phyloP scores from a whole-genome alignment of 148 eudicot genomes.

The Camellia lanceoleosa region DNA sequence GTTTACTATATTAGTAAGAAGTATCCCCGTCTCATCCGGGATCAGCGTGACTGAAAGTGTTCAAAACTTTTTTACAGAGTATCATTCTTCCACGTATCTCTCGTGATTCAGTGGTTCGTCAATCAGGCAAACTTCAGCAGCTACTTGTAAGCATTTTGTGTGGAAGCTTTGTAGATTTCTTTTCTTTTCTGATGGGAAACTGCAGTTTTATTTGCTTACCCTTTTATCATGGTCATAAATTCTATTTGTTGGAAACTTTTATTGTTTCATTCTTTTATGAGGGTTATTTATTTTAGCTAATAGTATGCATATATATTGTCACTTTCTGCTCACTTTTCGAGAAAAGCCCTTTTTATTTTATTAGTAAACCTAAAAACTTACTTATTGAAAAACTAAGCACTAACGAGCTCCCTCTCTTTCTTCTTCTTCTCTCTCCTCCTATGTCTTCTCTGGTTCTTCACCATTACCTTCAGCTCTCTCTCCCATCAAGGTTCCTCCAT shows the following conservation, averaged over 20 bases:
- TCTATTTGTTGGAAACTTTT: background rate
- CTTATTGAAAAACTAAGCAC: too few species aligned
- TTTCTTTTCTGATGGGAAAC: background rate
- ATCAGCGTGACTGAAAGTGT: slow-evolving; percentile 65
- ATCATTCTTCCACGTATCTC: slow-evolving; percentile 73
- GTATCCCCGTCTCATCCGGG: slow-evolving; percentile 59
- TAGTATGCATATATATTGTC: too few species aligned
- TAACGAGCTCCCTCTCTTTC: too few species aligned
- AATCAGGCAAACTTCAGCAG: slow-evolving; percentile 55
- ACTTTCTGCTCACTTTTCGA: too few species aligned
- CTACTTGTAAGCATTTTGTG: slow-evolving; percentile 55
- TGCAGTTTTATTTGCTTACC: background rate
- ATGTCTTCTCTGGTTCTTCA: background rate
- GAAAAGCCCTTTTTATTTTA: too few species aligned
- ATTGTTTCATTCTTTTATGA: background rate
- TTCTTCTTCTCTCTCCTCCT: too few species aligned
- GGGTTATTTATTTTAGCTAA: too few species aligned
- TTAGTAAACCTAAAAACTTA: too few species aligned
- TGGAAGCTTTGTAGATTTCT: background rate
- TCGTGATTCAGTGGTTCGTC: slow-evolving; percentile 68
- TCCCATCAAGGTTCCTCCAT: background rate
- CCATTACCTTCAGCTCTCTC: background rate
- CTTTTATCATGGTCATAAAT: background rate
- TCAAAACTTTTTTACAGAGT: slow-evolving; percentile 62
- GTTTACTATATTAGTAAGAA: slow-evolving; percentile 76